A percentile compares a stretch with the other conserved stretches of the same genome.
phyloP scores from a whole-genome alignment of 2,329 filamentous ascomycete species.

The Apiospora sp. region DNA sequence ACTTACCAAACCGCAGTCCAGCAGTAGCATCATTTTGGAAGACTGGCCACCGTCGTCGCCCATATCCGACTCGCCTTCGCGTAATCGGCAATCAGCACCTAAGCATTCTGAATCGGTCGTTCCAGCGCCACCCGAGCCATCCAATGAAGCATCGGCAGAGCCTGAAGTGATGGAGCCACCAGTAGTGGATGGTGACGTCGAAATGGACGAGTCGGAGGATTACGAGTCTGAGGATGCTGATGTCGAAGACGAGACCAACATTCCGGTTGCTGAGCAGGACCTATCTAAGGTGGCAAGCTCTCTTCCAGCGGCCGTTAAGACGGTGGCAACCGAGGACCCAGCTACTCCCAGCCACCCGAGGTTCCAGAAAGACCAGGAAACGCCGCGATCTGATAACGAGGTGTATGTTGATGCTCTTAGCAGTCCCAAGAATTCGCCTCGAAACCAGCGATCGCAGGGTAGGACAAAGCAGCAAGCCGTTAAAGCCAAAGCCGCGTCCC shows the following conservation, averaged over 20 bases:
- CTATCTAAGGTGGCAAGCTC: background rate
- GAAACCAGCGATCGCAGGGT: slow-evolving; percentile 22
- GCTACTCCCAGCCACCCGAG: background rate
- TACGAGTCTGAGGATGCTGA: slow-evolving; percentile 22
- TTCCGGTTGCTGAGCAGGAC: background rate
- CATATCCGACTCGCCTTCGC: slow-evolving; percentile 57
- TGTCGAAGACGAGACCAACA: slow-evolving; percentile 24
- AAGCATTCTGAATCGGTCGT: background rate
- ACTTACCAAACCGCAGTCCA: slow-evolving; percentile 57
- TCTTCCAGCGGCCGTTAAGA: background rate
- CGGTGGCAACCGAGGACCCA: background rate
- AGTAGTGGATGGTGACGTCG: background rate
- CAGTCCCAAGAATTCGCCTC: slow-evolving; percentile 34
- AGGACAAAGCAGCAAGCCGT: slow-evolving; percentile 20
- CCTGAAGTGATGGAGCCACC: background rate
- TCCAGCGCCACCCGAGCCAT: background rate
- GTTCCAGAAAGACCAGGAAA: background rate
- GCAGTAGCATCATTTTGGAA: slow-evolving; percentile 48
- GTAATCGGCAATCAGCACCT: slow-evolving; percentile 33
- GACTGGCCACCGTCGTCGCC: slow-evolving; percentile 67
- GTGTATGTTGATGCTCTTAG: slow-evolving; percentile 30
- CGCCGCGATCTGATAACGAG: background rate
- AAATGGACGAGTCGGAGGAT: slow-evolving; percentile 20
- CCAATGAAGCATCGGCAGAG: background rate
- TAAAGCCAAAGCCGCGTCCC: slow-evolving; percentile 23